These are phyloP conservation scores for Arthrobotrys pseudoclavata DNA, from an alignment of 2,329 filamentous ascomycete genomes.

Conservation along the genomic window DNA sequence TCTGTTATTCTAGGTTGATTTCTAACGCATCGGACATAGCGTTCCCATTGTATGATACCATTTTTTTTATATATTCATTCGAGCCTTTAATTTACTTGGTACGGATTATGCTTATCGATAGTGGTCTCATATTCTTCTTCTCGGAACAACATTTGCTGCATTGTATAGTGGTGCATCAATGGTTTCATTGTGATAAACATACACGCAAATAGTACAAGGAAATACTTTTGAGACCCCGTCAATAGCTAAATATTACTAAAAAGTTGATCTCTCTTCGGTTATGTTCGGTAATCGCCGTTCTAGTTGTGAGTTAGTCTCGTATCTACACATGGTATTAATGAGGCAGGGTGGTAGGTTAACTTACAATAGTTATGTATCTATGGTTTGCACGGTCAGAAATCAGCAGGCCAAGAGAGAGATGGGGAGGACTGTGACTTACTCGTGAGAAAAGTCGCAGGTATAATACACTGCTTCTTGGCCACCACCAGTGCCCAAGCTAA, in stretches of 20 bases:
- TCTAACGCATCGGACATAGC: not conserved
- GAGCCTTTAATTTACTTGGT: not conserved
- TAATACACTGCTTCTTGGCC: constrained; percentile 79
- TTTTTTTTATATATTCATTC: not conserved
- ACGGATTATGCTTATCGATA: not conserved
- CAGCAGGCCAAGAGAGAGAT: not conserved
- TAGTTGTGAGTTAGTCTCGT: constrained; percentile 58
- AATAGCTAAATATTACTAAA: not conserved
- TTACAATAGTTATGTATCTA: constrained; percentile 69
- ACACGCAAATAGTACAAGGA: not conserved
- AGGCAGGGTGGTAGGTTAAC: constrained; percentile 25
- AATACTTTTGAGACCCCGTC: not conserved
- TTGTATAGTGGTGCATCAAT: constrained; percentile 1
- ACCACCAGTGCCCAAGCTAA: constrained; percentile 77
- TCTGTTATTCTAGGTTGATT: constrained; percentile 10
- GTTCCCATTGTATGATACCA: constrained; percentile 21
- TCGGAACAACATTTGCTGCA: constrained; percentile 1
- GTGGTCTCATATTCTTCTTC: not conserved
- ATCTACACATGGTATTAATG: not conserved
- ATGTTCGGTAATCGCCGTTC: constrained; percentile 78
- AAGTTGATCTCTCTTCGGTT: constrained; percentile 40
- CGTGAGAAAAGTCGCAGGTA: constrained; percentile 89
- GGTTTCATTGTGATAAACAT: constrained; percentile 2
- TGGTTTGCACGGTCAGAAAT: constrained; percentile 45
- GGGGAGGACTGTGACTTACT: constrained; percentile 71